A percentile compares a stretch with the other conserved stretches of the same genome.
These are phyloP conservation scores for Barnettozyma hawaiiensis DNA, from an alignment of 1,139 yeast species.

Conservation along the genomic window DNA sequence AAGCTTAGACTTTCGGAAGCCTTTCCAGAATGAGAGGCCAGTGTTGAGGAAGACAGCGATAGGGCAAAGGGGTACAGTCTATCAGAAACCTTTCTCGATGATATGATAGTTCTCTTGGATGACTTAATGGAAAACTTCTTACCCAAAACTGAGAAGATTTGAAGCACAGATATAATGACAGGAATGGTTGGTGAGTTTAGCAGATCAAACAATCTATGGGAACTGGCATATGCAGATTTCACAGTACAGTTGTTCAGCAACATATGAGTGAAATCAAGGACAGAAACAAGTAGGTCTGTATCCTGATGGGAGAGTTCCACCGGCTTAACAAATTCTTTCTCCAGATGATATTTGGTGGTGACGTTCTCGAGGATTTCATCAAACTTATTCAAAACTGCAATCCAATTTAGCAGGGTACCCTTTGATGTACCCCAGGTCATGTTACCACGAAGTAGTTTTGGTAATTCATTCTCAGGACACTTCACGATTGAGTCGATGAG, in stretches of 20 bases:
- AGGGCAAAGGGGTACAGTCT: conserved; percentile 37
- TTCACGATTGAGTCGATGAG: conserved; percentile 32
- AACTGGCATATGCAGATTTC: conserved; percentile 61
- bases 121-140: conserved; percentile 48
- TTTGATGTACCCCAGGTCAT: conserved; percentile 59
- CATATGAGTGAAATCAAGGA: conserved; percentile 57
- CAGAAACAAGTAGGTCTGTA: conserved; percentile 39
- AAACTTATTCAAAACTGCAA: conserved; percentile 66
- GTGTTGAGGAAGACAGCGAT: conserved; percentile 46
- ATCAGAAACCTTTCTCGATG: conserved; percentile 42
- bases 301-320: conserved; percentile 43
- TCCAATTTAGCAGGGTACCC: conserved; percentile 76
- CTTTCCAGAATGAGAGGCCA: conserved; percentile 26
- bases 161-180: conserved; percentile 57
- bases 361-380: conserved; percentile 57
- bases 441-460: conserved; percentile 16
- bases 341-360: conserved; percentile 51
- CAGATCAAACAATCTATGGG: conserved; percentile 56
- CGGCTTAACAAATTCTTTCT: conserved; percentile 42
- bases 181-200: conserved; percentile 55
- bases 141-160: conserved; percentile 55
- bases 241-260: conserved; percentile 68
- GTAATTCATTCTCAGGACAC: conserved; percentile 27
- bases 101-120: conserved; percentile 40
- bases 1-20: conserved; percentile 46